Conservation (phyloP, 345 rosid genomes). For the Streptanthus diversifolius region DNA sequence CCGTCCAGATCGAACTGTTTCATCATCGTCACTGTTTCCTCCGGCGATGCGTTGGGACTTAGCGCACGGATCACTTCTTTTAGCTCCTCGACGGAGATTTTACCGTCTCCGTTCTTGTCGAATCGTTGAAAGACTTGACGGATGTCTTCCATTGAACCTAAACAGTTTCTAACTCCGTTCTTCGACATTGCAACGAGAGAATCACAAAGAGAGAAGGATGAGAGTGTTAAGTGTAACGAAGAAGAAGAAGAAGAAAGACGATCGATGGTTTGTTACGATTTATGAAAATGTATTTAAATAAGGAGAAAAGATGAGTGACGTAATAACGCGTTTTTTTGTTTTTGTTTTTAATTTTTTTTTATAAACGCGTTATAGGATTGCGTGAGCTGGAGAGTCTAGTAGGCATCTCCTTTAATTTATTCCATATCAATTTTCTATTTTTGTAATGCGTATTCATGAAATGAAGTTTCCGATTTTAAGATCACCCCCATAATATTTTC, state of each 20-base stretch:
- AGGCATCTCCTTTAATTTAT: not conserved
- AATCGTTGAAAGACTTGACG: constrained; percentile 55
- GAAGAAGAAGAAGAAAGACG: not conserved
- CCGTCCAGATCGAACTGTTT: constrained; percentile 86
- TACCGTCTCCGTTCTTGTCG: constrained; percentile 92
- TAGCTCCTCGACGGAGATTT: constrained; percentile 74
- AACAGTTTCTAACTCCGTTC: constrained; percentile 19
- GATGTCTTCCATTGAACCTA: constrained; percentile 55
- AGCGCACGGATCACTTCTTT: constrained; percentile 54
- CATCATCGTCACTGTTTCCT: constrained; percentile 61
- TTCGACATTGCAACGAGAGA: constrained; percentile 16
- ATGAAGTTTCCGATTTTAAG: no score
- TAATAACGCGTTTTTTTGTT: constrained; percentile 26
- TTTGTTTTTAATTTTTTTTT: no score
- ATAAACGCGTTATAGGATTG: constrained; percentile 24
- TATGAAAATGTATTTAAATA: not conserved
- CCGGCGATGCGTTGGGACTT: constrained; percentile 43
- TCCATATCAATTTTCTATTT: no score
- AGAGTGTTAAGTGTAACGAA: not conserved
- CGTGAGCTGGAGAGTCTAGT: constrained; percentile 22
- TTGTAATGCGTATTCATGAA: no score
- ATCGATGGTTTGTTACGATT: not conserved
- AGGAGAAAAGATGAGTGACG: constrained; percentile 5
- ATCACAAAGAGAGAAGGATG: not conserved
- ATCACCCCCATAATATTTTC: no score